Evolutionary conservation across 1,284 basidiomycete genomes (phyloP).

Genomic region (Moesziomyces antarcticus): DNA sequence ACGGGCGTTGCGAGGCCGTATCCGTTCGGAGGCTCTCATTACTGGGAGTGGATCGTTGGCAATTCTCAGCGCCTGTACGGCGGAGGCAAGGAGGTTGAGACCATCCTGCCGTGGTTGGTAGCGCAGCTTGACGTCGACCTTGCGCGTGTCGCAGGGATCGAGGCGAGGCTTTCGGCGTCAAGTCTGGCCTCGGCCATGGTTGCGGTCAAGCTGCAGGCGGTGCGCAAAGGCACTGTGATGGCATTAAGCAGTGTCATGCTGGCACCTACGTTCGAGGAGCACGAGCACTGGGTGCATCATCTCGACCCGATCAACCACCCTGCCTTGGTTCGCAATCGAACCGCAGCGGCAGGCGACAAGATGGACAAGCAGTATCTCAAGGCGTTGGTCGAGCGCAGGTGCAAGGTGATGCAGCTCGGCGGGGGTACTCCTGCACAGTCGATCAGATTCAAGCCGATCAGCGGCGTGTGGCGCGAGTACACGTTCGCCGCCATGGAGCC

Average conservation of each 20-base stretch:
- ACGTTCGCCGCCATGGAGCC: constrained; percentile 13
- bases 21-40: constrained; percentile 22
- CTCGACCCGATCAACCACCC: constrained; percentile 36
- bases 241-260: constrained; percentile 34
- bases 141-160: neutral
- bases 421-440: constrained; percentile 13
- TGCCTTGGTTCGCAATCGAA: constrained; percentile 30
- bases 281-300: constrained; percentile 38
- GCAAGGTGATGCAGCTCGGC: constrained; percentile 44
- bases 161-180: constrained; percentile 9
- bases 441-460: constrained; percentile 2
- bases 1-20: constrained; percentile 28
- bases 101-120: constrained; percentile 17
- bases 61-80: constrained; percentile 36
- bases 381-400: constrained; percentile 26
- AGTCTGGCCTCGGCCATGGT: constrained; percentile 33
- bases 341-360: constrained; percentile 1
- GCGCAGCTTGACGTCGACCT: neutral
- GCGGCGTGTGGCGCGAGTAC: constrained; percentile 23
- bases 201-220: constrained; percentile 33
- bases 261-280: constrained; percentile 24
- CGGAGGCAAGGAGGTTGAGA: neutral
- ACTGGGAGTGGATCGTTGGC: constrained; percentile 32
- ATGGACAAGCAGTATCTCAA: constrained; percentile 42
- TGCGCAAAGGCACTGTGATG: constrained; percentile 43